A percentile compares a stretch with the other conserved stretches of the same genome.
Conservation (phyloP, 1,284 basidiomycete species). For the Malassezia obtusa region DNA sequence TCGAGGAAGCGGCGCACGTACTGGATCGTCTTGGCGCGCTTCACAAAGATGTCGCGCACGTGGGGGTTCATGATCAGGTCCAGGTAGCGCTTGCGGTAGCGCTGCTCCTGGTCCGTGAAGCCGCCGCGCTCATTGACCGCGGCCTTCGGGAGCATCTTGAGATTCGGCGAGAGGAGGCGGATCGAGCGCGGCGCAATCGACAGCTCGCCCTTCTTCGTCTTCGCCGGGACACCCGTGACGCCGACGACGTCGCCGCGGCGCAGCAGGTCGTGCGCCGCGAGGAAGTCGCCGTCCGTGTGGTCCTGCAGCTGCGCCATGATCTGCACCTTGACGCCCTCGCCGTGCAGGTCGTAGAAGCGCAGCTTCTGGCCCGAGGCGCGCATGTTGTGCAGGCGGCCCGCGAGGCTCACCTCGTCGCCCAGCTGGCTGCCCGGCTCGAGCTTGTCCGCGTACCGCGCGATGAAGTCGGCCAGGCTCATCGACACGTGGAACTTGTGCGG, state of each 20-base stretch:
- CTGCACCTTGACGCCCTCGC: slow-evolving; percentile 86
- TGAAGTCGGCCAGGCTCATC: slow-evolving; percentile 66
- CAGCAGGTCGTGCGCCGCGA: slow-evolving; percentile 71
- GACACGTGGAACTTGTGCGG: slow-evolving; percentile 97
- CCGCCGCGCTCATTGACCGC: slow-evolving; percentile 55
- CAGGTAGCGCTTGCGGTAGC: slow-evolving; percentile 97
- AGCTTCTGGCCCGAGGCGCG: slow-evolving; percentile 74
- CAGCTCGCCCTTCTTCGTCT: slow-evolving; percentile 92
- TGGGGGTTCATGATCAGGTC: slow-evolving; percentile 91
- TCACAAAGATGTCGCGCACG: slow-evolving; percentile 83
- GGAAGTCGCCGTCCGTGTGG: slow-evolving; percentile 55
- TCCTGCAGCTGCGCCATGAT: slow-evolving; percentile 86
- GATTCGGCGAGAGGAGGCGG: slow-evolving; percentile 82
- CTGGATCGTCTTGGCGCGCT: slow-evolving; percentile 55
- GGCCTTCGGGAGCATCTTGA: slow-evolving; percentile 70
- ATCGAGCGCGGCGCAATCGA: slow-evolving; percentile 76
- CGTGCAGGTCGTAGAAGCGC: slow-evolving; percentile 87
- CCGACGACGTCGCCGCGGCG: slow-evolving; percentile 93
- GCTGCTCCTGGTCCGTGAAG: slow-evolving; percentile 72
- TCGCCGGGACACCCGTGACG: slow-evolving; percentile 74
- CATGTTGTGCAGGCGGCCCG: slow-evolving; percentile 85
- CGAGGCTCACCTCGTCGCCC: slow-evolving; percentile 55
- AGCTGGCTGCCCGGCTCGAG: slow-evolving; percentile 38
- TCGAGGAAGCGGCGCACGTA: slow-evolving; percentile 78
- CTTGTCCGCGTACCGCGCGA: slow-evolving; percentile 62